phyloP scores from a whole-genome alignment of 2,329 filamentous ascomycete genomes.

The Chalaropsis ovoidea region DNA sequence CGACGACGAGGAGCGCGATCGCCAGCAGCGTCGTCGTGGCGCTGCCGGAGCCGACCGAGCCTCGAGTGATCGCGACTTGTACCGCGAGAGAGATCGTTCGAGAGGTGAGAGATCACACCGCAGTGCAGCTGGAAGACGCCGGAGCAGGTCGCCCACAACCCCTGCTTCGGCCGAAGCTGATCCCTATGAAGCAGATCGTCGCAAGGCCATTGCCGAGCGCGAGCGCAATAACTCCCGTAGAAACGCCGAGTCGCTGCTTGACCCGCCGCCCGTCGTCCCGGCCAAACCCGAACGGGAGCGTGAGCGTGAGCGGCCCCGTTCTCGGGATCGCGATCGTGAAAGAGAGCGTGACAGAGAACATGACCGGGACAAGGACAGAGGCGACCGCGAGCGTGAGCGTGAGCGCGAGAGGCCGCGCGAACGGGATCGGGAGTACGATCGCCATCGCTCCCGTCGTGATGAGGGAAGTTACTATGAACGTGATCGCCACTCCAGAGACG shows the following conservation, averaged over 20 bases:
- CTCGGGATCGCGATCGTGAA: constrained; percentile 32
- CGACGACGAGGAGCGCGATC: constrained; percentile 70
- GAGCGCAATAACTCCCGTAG: constrained; percentile 64
- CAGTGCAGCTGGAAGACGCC: constrained; percentile 42
- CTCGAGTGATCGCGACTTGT: constrained; percentile 41
- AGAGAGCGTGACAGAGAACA: constrained; percentile 37
- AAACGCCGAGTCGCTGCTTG: constrained; percentile 24
- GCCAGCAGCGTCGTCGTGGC: constrained; percentile 38
- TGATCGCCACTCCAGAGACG: constrained; percentile 77
- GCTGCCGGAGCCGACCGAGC: constrained; percentile 41
- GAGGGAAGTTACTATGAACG: constrained; percentile 62
- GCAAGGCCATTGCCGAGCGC: constrained; percentile 84
- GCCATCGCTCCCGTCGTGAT: constrained; percentile 48
- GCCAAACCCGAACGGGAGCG: constrained; percentile 35
- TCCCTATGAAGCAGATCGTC: constrained; percentile 88
- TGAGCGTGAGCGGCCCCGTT: constrained; percentile 24
- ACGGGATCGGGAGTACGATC: constrained; percentile 35
- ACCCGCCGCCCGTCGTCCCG: neutral
- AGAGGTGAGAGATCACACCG: constrained; percentile 56
- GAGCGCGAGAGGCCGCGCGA: constrained; percentile 32
- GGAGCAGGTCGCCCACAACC: constrained; percentile 60
- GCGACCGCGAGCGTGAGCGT: constrained; percentile 40
- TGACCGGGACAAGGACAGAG: constrained; percentile 52
- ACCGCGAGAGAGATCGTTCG: constrained; percentile 51
- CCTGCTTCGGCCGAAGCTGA: constrained; percentile 52